Evolutionary conservation across 139 green algal species (phyloP).

Genomic region (Picochlorum sp.): DNA sequence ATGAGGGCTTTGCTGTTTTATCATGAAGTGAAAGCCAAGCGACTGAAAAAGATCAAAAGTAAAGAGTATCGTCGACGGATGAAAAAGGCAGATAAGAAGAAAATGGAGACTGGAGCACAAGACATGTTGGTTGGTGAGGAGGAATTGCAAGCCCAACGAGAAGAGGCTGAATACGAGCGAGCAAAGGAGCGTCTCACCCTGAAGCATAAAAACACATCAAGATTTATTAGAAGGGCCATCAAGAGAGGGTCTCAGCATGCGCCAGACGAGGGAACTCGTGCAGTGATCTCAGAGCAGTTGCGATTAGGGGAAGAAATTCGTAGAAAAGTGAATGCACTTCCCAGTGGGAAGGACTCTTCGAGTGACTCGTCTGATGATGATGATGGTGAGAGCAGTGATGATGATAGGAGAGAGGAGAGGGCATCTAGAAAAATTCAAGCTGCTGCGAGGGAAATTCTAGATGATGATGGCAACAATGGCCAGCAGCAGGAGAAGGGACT

Average conservation of each 20-base stretch:
- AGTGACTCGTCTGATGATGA: constrained; percentile 25
- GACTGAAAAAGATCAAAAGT: constrained; percentile 81
- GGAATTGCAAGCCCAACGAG: constrained; percentile 17
- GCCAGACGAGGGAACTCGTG: constrained; percentile 51
- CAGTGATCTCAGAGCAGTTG: constrained; percentile 81
- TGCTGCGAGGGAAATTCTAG: constrained; percentile 55
- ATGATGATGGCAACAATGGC: constrained; percentile 28
- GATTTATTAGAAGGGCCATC: constrained; percentile 78
- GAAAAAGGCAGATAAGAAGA: constrained; percentile 37
- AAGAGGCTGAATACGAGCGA: constrained; percentile 66
- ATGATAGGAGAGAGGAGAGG: constrained; percentile 11
- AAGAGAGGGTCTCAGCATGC: constrained; percentile 52
- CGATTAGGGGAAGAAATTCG: constrained; percentile 70
- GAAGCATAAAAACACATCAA: constrained; percentile 83
- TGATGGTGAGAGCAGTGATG: constrained; percentile 22
- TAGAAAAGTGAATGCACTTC: constrained; percentile 48
- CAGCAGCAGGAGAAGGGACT: constrained; percentile 57
- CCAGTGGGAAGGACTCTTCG: constrained; percentile 21
- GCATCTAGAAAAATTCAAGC: constrained; percentile 22
- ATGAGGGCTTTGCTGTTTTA: constrained; percentile 85
- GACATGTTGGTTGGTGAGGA: constrained; percentile 26
- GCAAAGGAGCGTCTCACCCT: constrained; percentile 88
- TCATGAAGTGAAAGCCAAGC: constrained; percentile 80
- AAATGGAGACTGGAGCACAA: constrained; percentile 10
- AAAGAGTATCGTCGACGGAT: constrained; percentile 56